These are phyloP conservation scores for Nymphaea thermarum DNA, from an alignment of 164 flowering plant species.

Conservation along the genomic window DNA sequence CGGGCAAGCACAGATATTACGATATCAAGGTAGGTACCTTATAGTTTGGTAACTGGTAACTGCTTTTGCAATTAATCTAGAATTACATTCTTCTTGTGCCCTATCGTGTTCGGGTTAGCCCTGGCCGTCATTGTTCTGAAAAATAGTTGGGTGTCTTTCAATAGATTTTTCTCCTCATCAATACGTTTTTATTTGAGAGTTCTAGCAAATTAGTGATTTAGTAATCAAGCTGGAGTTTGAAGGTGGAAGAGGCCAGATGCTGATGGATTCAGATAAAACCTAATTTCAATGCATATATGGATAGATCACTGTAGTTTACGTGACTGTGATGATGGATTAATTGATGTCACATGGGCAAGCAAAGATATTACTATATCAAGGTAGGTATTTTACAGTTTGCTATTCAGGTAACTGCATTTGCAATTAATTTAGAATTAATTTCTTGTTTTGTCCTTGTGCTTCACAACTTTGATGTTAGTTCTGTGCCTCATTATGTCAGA, in stretches of 20 bases:
- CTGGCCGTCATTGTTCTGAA: no score
- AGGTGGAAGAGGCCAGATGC: conserved; percentile 75
- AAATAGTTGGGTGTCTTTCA: no score
- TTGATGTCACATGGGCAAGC: conserved; percentile 79
- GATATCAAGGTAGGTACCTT: conserved; percentile 39
- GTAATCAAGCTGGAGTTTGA: no score
- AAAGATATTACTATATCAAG: conserved; percentile 80
- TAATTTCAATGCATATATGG: conserved; percentile 75
- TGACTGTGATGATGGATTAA: conserved; percentile 14
- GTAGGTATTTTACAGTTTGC: conserved; percentile 10
- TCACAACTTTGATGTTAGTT: no score
- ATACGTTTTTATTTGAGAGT: no score
- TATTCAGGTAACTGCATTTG: not conserved
- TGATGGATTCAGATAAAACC: conserved; percentile 91
- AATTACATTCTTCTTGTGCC: no score
- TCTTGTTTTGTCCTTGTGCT: no score
- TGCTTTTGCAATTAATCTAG: not conserved
- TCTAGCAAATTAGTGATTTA: no score
- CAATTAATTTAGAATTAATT: not conserved
- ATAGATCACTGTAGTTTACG: conserved; percentile 79
- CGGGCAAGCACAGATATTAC: conserved; percentile 75
- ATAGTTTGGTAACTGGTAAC: not conserved
- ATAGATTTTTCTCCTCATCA: no score
- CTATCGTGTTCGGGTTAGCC: no score
- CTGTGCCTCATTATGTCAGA: no score